Conservation (phyloP, 2,329 filamentous ascomycete species). For the Botrytis pseudocinerea region DNA sequence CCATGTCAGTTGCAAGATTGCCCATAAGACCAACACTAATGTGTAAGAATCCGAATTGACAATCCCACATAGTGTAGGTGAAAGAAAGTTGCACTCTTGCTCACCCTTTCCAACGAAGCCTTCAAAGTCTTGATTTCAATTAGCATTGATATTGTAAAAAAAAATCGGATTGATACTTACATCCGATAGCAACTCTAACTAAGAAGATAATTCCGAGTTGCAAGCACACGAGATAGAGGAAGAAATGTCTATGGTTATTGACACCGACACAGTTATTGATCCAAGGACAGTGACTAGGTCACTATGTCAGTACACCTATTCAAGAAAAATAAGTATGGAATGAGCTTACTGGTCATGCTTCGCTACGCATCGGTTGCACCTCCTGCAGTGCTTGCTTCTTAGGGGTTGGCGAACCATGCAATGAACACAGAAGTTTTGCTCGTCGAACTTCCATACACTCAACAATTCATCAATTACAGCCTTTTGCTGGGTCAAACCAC, state of each 20-base stretch:
- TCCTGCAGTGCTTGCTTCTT: constrained; percentile 91
- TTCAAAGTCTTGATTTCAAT: constrained; percentile 58
- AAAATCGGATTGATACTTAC: constrained; percentile 50
- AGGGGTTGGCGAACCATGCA: constrained; percentile 95
- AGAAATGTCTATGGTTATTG: constrained; percentile 95
- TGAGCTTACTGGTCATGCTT: constrained; percentile 87
- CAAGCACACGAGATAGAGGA: constrained; percentile 80
- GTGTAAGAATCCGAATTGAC: constrained; percentile 83
- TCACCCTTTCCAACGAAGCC: constrained; percentile 54
- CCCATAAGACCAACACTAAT: constrained; percentile 77
- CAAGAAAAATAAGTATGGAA: neutral
- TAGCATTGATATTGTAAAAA: constrained; percentile 31
- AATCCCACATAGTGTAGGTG: constrained; percentile 71
- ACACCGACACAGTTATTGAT: constrained; percentile 94
- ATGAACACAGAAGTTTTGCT: constrained; percentile 86
- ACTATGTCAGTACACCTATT: neutral
- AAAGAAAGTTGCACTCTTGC: constrained; percentile 70
- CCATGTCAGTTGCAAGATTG: constrained; percentile 84
- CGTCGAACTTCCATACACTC: constrained; percentile 84
- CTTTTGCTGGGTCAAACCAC: constrained; percentile 86
- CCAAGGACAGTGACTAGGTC: constrained; percentile 86
- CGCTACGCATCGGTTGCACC: constrained; percentile 88
- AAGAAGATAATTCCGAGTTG: constrained; percentile 73
- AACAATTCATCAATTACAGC: constrained; percentile 86
- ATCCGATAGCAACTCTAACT: constrained; percentile 70